These are phyloP conservation scores for Fraxinus anomala DNA, from an alignment of 257 asterid genomes.

Conservation along the genomic window DNA sequence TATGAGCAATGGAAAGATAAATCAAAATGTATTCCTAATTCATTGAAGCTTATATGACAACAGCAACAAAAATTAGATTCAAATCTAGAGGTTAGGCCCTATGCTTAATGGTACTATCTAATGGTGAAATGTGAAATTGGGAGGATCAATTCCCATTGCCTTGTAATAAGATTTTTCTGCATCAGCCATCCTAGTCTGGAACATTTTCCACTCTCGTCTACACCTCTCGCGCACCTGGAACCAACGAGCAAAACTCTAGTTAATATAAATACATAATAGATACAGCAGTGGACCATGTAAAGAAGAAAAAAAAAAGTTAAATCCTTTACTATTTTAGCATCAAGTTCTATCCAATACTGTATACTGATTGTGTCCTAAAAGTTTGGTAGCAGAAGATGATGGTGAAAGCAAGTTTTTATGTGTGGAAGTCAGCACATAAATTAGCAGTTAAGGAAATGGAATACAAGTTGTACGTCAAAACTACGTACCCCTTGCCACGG, in stretches of 20 bases:
- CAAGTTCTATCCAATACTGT: neutral
- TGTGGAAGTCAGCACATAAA: neutral
- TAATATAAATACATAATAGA: neutral
- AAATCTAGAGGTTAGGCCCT: neutral
- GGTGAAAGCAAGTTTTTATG: neutral
- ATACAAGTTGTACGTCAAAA: neutral
- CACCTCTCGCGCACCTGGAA: conserved; percentile 75
- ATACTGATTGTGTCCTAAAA: neutral
- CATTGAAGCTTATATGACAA: neutral
- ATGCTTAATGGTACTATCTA: conserved; percentile 7
- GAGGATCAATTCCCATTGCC: conserved; percentile 51
- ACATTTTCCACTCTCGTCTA: conserved; percentile 69
- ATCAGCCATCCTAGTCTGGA: conserved; percentile 50
- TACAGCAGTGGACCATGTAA: neutral
- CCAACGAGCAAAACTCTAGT: conserved; percentile 7
- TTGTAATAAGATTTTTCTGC: conserved; percentile 68
- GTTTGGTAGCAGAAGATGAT: neutral
- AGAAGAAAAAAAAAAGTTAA: neutral
- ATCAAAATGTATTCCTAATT: neutral
- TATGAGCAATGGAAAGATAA: neutral
- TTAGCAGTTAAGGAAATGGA: neutral
- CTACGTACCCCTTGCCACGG: conserved; percentile 78
- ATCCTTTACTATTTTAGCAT: neutral
- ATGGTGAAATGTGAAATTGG: conserved; percentile 32
- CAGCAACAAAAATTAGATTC: neutral